These are phyloP conservation scores for Sphaerulina populicola DNA, from an alignment of 2,329 filamentous ascomycete species.

Conservation along the genomic window DNA sequence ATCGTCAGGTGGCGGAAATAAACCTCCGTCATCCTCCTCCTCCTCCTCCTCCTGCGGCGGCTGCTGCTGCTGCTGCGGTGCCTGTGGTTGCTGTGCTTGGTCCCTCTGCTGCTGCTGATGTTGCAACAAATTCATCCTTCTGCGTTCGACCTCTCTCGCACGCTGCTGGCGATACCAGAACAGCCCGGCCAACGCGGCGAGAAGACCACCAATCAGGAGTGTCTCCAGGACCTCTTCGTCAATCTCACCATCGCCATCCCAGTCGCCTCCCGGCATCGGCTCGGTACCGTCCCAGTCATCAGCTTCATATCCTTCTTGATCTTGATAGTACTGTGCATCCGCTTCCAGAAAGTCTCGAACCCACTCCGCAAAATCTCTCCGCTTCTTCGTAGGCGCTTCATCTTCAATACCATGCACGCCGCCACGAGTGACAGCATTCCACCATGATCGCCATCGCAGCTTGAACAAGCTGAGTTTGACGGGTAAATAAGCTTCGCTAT, in stretches of 20 bases:
- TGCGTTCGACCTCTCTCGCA: conserved; percentile 44
- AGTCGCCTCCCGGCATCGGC: conserved; percentile 46
- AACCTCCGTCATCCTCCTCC: conserved; percentile 37
- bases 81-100: conserved; percentile 23
- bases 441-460: conserved; percentile 74
- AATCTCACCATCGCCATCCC: conserved; percentile 53
- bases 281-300: conserved; percentile 40
- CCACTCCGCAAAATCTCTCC: conserved; percentile 64
- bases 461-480: conserved; percentile 84
- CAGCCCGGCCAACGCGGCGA: conserved; percentile 64
- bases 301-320: conserved; percentile 43
- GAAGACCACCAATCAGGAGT: conserved; percentile 70
- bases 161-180: conserved; percentile 72
- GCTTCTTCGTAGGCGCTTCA: conserved; percentile 41
- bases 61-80: conserved; percentile 33
- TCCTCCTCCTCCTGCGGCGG: conserved; percentile 35
- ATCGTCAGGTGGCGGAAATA: conserved; percentile 60
- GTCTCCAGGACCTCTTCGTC: conserved; percentile 76
- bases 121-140: conserved; percentile 38
- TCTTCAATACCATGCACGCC: conserved; percentile 85
- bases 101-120: conserved; percentile 15
- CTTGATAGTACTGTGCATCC: conserved; percentile 33
- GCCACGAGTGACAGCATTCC: conserved; percentile 90
- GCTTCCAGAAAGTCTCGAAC: conserved; percentile 70
- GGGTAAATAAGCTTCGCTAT: conserved; percentile 82